These are phyloP conservation scores for Erigeron canadensis DNA, from an alignment of 129 eudicot species.

Conservation along the genomic window DNA sequence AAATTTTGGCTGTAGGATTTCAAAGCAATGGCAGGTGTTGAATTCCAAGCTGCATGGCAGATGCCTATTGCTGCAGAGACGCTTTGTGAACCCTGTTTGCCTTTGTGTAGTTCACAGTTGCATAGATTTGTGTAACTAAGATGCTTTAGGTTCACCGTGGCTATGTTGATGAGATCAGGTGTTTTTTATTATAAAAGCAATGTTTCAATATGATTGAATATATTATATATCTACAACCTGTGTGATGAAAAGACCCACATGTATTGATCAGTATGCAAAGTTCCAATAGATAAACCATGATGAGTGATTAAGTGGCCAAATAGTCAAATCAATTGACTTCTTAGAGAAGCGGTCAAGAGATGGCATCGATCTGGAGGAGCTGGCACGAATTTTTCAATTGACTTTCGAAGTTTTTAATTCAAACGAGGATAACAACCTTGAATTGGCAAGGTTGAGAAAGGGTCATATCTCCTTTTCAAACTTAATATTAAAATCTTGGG, in stretches of 20 bases:
- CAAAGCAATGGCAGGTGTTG: too few species aligned
- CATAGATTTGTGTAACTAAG: neutral
- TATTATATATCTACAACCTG: neutral
- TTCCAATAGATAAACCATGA: neutral
- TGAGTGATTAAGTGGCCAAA: neutral
- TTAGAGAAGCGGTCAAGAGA: conserved; percentile 1
- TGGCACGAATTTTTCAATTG: too few species aligned
- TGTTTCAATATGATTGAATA: neutral
- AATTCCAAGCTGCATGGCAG: too few species aligned
- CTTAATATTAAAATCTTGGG: too few species aligned
- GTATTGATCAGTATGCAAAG: neutral
- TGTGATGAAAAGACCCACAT: neutral
- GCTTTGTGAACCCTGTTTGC: too few species aligned
- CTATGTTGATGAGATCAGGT: neutral
- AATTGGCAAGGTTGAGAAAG: too few species aligned
- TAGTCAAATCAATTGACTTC: neutral
- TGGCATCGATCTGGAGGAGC: neutral
- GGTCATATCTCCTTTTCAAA: too few species aligned
- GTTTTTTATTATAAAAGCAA: neutral
- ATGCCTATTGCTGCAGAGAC: too few species aligned
- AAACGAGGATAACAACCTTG: too few species aligned
- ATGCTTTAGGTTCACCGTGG: neutral
- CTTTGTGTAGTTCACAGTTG: neutral
- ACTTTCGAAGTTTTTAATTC: too few species aligned
- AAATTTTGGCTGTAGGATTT: too few species aligned